Conservation (phyloP, 2,329 filamentous ascomycete species). For the Malbranchea cinnamomea region DNA sequence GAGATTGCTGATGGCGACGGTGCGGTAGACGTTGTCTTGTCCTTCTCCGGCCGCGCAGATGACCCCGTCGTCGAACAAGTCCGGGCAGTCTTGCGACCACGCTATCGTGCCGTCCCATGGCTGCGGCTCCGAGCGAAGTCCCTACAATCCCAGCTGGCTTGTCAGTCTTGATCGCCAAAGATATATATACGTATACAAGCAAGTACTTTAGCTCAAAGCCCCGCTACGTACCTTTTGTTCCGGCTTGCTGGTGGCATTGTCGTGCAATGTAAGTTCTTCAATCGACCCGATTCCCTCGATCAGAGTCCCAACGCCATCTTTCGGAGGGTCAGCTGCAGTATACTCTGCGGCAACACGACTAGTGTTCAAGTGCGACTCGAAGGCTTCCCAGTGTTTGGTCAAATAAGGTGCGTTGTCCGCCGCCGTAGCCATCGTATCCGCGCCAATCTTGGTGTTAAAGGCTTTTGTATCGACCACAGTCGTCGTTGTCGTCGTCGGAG, state of each 20-base stretch:
- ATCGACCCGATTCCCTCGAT: slow-evolving; percentile 9
- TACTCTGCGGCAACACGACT: neutral
- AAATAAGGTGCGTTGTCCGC: slow-evolving; percentile 1
- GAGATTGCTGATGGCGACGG: slow-evolving; percentile 17
- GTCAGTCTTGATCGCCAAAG: slow-evolving; percentile 1
- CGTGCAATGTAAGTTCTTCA: slow-evolving; percentile 5
- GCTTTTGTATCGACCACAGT: neutral
- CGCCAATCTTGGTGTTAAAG: neutral
- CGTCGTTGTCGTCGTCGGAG: neutral
- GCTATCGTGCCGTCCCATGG: slow-evolving; percentile 11
- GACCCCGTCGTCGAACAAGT: slow-evolving; percentile 19
- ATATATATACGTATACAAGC: neutral
- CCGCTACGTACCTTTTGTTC: slow-evolving; percentile 3
- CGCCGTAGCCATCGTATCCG: neutral
- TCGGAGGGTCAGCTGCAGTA: neutral
- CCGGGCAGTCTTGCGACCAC: slow-evolving; percentile 8
- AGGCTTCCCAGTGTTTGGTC: slow-evolving; percentile 2
- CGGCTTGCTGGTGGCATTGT: neutral
- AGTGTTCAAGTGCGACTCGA: slow-evolving; percentile 1
- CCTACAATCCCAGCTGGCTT: neutral
- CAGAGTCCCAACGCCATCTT: slow-evolving; percentile 2
- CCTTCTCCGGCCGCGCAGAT: slow-evolving; percentile 14
- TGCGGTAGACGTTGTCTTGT: slow-evolving; percentile 17
- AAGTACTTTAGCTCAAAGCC: neutral
- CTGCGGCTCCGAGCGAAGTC: slow-evolving; percentile 1